Base-by-base conservation (phyloP, 768 basidiomycete genomes). In the Pisolithus albus region DNA sequence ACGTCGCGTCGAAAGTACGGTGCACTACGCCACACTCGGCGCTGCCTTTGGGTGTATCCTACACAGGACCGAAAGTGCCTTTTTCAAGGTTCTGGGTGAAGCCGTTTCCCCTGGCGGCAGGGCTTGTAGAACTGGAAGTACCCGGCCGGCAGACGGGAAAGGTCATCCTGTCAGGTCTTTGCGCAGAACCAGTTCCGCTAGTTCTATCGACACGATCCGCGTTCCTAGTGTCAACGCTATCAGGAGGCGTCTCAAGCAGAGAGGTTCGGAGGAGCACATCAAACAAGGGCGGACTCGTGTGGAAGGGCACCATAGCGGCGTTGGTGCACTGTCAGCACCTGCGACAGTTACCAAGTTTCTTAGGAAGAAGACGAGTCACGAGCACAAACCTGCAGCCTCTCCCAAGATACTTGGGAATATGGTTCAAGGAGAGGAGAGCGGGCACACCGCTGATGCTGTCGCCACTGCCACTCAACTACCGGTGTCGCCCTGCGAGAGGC, bases 201-300 rank as follows among this genome's bases (percentile, higher is more conserved):
- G 55, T 11, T 64, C 59, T 16, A 30, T 63, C 36, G 52, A 57
- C 7, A 63, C 61, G 0, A 11, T 57, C 18, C 40, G 49, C n/a
- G 50, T 54, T 16, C 13, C 52, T 16, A 43, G 15, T 4, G 26
- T 6, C 7, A 56, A 49, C 43, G 52, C 55, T 10, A 5, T 61
- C 23, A 57, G 59, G 38, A 59, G 51, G 28, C 47, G 49, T 42
- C 52, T 61, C 42, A 10, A 18, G 8, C 56, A 62, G 9, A 56
- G 54, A 10, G 52, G 51, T 3, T 18, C 15, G 7, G 36, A 24
- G 24, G 30, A 54, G 3, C 32, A 24, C 34, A 15, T 55, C 38
- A 59, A 54, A 28, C 48, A 48, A 56, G 54, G 30, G 44, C 39
- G n/a, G 47, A 36, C n/a, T 24, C 43, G 23, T 18, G 34, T 1